Evolutionary conservation across 768 basidiomycete genomes (phyloP), one percentile per base, ranked within the genome.

Genomic region (Amanita subjunquillea): DNA sequence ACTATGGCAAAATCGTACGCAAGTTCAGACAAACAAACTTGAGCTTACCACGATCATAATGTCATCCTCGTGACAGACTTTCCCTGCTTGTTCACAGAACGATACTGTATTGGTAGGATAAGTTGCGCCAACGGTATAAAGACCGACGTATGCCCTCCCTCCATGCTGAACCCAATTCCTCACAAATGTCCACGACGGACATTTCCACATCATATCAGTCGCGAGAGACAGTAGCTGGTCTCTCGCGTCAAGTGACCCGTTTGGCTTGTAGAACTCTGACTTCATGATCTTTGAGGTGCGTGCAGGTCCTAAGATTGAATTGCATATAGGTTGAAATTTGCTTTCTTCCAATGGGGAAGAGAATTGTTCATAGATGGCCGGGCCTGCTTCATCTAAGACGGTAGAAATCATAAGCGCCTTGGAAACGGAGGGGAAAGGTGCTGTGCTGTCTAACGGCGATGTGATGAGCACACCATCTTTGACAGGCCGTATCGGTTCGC

Each of bases 51-150:
- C 76, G 62, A 87, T 82, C 69, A 83, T 68, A 54, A 91, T 90
- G 60, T 91, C 89, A 62, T 90, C 88, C 63, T 89, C 77, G 63
- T 89, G 87, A 66, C 87, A 90, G 37, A 88, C 82, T 30, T 69
- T 65, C 34, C 80, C 82, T 29, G 70, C 34, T 57, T 73, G 63
- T 4, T 71, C 73, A 67, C 87, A 90, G 62, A 74, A 80, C 0
- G 78, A 59, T 43, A 79, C 68, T 38, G 71, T 70, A 67, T 88
- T 90, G 39, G 74, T 75, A 9, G 85, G 80, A 64, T 88, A 87
- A n/a, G 82, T 78, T 20, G 83, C 77, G 23, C 87, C 87, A 37
- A 82, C 66, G 43, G 70, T 67, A 62, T 78, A 88, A 55, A 80
- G 57, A 27, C 83, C 86, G 17, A 86, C 82, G 59, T 72, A 87